A percentile compares a stretch with the other conserved stretches of the same genome.
Evolutionary conservation across 345 rosid genomes (phyloP).

Genomic region (Hirschfeldia incana): DNA sequence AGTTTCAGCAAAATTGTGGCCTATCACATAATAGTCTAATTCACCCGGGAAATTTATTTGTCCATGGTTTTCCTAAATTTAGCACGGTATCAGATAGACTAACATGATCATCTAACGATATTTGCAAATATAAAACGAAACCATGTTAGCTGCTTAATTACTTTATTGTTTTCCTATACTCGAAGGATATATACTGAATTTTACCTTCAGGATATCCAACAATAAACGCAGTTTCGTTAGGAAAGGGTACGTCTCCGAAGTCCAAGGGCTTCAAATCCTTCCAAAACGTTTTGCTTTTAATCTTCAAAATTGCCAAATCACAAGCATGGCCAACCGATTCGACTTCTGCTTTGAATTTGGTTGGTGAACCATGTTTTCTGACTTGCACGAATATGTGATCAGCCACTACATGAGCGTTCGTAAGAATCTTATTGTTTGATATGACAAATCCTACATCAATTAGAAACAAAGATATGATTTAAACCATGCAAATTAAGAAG

Average conservation of each 20-base stretch:
- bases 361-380: conserved; percentile 73
- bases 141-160: neutral
- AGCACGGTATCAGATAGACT: too few species aligned
- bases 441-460: conserved; percentile 37
- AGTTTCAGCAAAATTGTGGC: neutral
- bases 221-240: conserved; percentile 63
- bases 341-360: conserved; percentile 60
- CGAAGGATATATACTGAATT: neutral
- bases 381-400: conserved; percentile 72
- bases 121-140: neutral
- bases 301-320: conserved; percentile 66
- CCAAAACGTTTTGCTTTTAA: conserved; percentile 42
- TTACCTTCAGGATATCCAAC: conserved; percentile 83
- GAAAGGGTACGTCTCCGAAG: conserved; percentile 65
- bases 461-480: neutral
- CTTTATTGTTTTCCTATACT: neutral
- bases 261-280: conserved; percentile 54
- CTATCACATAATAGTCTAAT: neutral
- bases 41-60: too few species aligned
- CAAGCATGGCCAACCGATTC: conserved; percentile 77
- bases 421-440: conserved; percentile 55
- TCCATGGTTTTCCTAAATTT: neutral
- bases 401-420: conserved; percentile 85
- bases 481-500: neutral
- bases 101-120: too few species aligned